Evolutionary conservation across 805 yeast genomes (phyloP).

Genomic region (Lachancea kluyveri): DNA sequence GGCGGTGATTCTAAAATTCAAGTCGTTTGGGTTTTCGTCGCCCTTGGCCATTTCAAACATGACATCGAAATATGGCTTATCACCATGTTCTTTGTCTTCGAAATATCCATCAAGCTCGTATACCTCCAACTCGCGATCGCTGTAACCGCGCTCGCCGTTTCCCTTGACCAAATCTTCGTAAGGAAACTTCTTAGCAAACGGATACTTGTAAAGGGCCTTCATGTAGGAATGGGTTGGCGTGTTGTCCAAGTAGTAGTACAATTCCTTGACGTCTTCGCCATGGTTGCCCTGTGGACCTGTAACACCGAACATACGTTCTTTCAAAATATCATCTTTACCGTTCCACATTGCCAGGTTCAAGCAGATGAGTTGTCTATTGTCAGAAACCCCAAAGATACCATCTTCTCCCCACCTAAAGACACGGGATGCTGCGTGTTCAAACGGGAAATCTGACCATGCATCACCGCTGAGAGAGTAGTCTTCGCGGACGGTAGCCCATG

Average conservation of each 20-base stretch:
- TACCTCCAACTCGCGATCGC: constrained; percentile 73
- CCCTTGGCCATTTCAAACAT: constrained; percentile 87
- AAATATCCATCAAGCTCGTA: constrained; percentile 68
- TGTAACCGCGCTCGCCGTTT: constrained; percentile 57
- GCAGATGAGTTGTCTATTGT: constrained; percentile 71
- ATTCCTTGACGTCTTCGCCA: constrained; percentile 90
- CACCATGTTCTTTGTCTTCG: constrained; percentile 42
- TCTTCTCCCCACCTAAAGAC: constrained; percentile 95
- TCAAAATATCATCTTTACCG: constrained; percentile 76
- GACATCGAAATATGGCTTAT: constrained; percentile 77
- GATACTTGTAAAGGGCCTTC: constrained; percentile 88
- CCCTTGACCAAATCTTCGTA: constrained; percentile 66
- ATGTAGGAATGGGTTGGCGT: constrained; percentile 90
- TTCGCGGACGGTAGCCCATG: constrained; percentile 83
- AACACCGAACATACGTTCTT: constrained; percentile 81
- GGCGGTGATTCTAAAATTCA: constrained; percentile 80
- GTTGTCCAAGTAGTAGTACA: constrained; percentile 80
- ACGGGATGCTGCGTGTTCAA: constrained; percentile 74
- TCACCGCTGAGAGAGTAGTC: constrained; percentile 83
- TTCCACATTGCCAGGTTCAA: constrained; percentile 87
- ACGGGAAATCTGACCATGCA: constrained; percentile 86
- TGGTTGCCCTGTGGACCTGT: constrained; percentile 94
- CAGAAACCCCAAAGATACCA: constrained; percentile 86
- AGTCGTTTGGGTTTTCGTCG: constrained; percentile 71
- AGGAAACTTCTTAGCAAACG: constrained; percentile 72